Percentiles rank a stretch among this genome's conserved stretches.
These are phyloP conservation scores for Clarireedia monteithiana DNA, from an alignment of 2,329 filamentous ascomycete species.

Conservation along the genomic window DNA sequence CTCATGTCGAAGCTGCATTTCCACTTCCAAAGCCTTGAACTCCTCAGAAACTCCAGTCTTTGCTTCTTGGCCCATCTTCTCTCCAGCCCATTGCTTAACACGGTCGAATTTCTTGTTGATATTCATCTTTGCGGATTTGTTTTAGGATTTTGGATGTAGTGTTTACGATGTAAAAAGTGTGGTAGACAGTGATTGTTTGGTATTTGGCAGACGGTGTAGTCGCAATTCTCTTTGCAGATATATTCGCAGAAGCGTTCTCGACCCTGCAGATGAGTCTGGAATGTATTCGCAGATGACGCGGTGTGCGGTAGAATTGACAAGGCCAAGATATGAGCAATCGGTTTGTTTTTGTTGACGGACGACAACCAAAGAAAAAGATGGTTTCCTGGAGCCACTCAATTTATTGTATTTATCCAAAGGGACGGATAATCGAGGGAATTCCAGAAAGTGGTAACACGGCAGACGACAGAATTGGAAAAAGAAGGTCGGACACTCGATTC, in stretches of 20 bases:
- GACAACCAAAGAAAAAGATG: slow-evolving; percentile 1
- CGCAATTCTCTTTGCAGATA: neutral
- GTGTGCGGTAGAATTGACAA: neutral
- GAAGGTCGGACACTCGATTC: neutral
- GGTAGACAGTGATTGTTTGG: neutral
- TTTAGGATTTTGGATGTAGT: neutral
- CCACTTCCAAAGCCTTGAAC: slow-evolving; percentile 81
- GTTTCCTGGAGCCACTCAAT: neutral
- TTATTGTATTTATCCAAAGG: slow-evolving; percentile 2
- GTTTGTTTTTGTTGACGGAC: neutral
- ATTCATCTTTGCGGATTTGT: slow-evolving; percentile 27
- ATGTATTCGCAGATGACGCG: neutral
- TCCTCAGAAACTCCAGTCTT: slow-evolving; percentile 84
- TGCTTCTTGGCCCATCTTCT: slow-evolving; percentile 88
- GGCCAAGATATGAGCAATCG: neutral
- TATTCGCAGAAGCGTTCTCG: too few species aligned
- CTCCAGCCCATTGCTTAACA: slow-evolving; percentile 95
- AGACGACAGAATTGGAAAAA: neutral
- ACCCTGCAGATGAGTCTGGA: neutral
- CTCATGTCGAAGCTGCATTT: slow-evolving; percentile 84
- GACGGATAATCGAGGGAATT: neutral
- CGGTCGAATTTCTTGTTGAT: slow-evolving; percentile 79
- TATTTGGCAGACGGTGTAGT: neutral
- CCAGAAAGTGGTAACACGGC: neutral
- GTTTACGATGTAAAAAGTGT: neutral